Conservation (phyloP, 768 basidiomycete genomes). For the Russula olivacea region DNA sequence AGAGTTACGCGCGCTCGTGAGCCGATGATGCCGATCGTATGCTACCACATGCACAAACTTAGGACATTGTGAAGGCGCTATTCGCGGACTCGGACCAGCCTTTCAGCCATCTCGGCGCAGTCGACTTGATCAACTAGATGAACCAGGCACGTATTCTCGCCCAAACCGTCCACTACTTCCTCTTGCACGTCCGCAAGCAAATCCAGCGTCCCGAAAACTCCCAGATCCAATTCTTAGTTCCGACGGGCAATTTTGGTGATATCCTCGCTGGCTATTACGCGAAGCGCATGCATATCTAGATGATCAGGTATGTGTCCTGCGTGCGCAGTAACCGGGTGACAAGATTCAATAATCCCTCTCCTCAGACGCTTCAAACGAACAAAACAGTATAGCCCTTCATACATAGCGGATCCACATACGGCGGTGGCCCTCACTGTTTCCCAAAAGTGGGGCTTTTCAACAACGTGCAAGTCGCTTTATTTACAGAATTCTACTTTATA, state of each 20-base stretch:
- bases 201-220: conserved; percentile 39
- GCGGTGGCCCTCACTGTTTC: conserved; percentile 81
- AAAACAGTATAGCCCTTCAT: conserved; percentile 54
- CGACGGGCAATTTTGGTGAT: conserved; percentile 98
- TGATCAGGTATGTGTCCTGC: conserved; percentile 50
- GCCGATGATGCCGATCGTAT: too few species aligned
- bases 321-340: conserved; percentile 16
- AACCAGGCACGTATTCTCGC: conserved; percentile 98
- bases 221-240: conserved; percentile 87
- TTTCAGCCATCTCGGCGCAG: conserved; percentile 93
- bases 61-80: conserved; percentile 92
- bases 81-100: conserved; percentile 76
- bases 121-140: conserved; percentile 99
- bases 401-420: conserved; percentile 93
- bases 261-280: conserved; percentile 96
- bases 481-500: background rate
- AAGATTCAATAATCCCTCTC: background rate
- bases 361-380: conserved; percentile 84
- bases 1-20: conserved; percentile 69
- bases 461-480: background rate
- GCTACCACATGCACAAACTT: conserved; percentile 70
- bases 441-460: conserved; percentile 45
- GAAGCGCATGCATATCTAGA: conserved; percentile 84
- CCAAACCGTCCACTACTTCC: conserved; percentile 98
- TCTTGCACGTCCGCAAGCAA: conserved; percentile 65